These are phyloP conservation scores for Cyphellophora attinorum DNA, from an alignment of 2,329 filamentous ascomycete species.

Conservation along the genomic window DNA sequence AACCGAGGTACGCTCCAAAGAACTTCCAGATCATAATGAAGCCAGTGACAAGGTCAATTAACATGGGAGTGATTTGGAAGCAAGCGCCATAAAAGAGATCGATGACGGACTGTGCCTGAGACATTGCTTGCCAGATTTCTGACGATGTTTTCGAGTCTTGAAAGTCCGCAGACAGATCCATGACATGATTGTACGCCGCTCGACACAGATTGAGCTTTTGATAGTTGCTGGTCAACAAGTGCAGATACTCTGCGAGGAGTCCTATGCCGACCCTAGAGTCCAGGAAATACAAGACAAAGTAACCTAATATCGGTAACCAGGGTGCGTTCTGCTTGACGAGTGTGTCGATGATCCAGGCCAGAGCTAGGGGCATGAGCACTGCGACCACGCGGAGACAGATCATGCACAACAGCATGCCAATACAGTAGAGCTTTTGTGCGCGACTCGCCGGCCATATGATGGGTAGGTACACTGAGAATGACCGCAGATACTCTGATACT, in stretches of 20 bases:
- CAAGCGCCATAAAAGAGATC: conserved; percentile 50
- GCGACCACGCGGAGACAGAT: conserved; percentile 64
- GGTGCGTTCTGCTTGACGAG: conserved; percentile 46
- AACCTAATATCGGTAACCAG: conserved; percentile 44
- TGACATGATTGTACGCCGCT: conserved; percentile 56
- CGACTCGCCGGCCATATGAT: conserved; percentile 67
- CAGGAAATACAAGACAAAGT: conserved; percentile 39
- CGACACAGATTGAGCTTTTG: conserved; percentile 49
- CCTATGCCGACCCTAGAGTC: conserved; percentile 43
- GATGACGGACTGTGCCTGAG: conserved; percentile 52
- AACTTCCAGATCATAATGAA: conserved; percentile 47
- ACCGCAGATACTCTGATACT: conserved; percentile 60
- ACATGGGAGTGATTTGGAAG: conserved; percentile 52
- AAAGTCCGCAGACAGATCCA: conserved; percentile 62
- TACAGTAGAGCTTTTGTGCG: conserved; percentile 57
- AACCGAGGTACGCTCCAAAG: conserved; percentile 53
- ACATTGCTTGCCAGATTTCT: conserved; percentile 55
- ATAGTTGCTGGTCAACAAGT: conserved; percentile 47
- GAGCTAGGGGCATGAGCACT: conserved; percentile 68
- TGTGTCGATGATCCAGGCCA: conserved; percentile 68
- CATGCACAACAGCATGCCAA: conserved; percentile 58
- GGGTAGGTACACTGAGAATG: conserved; percentile 65
- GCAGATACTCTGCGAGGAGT: conserved; percentile 41
- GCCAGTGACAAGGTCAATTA: conserved; percentile 53
- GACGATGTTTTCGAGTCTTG: conserved; percentile 57